Evolutionary conservation across 352 stramenopile genomes (phyloP).

Genomic region (Globisporangium middletonii): DNA sequence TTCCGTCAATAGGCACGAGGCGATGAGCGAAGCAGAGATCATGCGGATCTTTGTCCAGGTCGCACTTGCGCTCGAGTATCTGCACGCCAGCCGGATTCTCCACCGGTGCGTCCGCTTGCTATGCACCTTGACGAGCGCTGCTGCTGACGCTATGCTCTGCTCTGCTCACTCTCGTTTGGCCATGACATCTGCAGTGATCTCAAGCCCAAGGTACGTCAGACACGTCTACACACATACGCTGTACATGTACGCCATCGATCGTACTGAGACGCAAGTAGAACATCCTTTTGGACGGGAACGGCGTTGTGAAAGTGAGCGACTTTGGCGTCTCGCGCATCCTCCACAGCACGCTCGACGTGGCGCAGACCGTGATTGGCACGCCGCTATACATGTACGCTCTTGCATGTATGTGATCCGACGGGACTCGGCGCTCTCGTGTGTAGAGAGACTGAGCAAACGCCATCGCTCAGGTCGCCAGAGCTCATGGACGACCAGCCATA

Average conservation of each 20-base stretch:
- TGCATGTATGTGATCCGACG: not conserved
- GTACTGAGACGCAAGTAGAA: slow-evolving; percentile 22
- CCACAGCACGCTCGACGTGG: slow-evolving; percentile 34
- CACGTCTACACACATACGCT: not conserved
- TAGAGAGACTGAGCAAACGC: not conserved
- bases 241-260: no score
- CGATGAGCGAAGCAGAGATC: slow-evolving; percentile 35
- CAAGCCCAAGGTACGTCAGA: slow-evolving; percentile 36
- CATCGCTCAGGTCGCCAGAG: slow-evolving; percentile 49
- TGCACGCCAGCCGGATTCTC: slow-evolving; percentile 51
- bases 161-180: not conserved
- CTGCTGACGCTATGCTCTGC: not conserved
- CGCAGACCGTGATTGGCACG: slow-evolving; percentile 61
- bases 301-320: slow-evolving; percentile 68
- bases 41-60: slow-evolving; percentile 73
- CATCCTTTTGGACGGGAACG: slow-evolving; percentile 41
- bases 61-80: slow-evolving; percentile 45
- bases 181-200: slow-evolving; percentile 33
- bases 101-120: slow-evolving; percentile 34
- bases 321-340: slow-evolving; percentile 54
- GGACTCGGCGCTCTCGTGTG: no score
- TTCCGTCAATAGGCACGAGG: slow-evolving; percentile 5
- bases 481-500: slow-evolving; percentile 61
- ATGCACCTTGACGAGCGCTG: not conserved
- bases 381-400: slow-evolving; percentile 64